phyloP scores from a whole-genome alignment of 129 eudicot genomes.

The Cynara cardunculus region DNA sequence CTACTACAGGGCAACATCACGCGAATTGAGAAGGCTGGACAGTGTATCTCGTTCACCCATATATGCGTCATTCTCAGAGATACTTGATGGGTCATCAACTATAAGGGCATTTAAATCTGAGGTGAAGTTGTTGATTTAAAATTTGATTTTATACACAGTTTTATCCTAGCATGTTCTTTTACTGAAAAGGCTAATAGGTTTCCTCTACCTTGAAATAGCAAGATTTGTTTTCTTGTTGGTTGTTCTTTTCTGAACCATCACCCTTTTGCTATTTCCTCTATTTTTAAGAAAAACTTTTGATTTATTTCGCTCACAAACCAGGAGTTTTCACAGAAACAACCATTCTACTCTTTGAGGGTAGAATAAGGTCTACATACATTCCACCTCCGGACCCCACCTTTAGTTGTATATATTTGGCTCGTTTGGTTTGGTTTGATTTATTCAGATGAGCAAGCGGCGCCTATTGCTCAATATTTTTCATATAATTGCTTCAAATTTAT shows the following conservation, averaged over 20 bases:
- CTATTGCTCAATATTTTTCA: neutral
- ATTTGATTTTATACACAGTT: neutral
- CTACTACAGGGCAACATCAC: constrained; percentile 88
- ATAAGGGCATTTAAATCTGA: constrained; percentile 80
- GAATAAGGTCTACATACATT: neutral
- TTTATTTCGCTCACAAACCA: neutral
- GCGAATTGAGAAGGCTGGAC: constrained; percentile 91
- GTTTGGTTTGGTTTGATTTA: neutral
- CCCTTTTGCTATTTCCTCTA: neutral
- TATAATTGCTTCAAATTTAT: neutral
- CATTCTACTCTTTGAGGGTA: neutral
- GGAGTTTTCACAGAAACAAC: neutral
- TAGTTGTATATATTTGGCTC: neutral
- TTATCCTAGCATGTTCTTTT: constrained; percentile 1
- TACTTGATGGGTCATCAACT: constrained; percentile 82
- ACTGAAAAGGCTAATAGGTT: neutral
- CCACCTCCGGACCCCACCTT: neutral
- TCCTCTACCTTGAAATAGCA: neutral
- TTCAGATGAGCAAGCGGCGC: neutral
- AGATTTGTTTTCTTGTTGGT: too few species aligned
- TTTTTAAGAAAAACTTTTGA: neutral
- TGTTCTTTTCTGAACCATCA: neutral
- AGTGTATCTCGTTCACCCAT: constrained; percentile 98
- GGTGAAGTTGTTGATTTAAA: constrained; percentile 41
- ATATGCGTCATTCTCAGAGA: constrained; percentile 92